Evolutionary conservation across 495 filamentous ascomycete species (phyloP).

Genomic region (Platismatia glauca): DNA sequence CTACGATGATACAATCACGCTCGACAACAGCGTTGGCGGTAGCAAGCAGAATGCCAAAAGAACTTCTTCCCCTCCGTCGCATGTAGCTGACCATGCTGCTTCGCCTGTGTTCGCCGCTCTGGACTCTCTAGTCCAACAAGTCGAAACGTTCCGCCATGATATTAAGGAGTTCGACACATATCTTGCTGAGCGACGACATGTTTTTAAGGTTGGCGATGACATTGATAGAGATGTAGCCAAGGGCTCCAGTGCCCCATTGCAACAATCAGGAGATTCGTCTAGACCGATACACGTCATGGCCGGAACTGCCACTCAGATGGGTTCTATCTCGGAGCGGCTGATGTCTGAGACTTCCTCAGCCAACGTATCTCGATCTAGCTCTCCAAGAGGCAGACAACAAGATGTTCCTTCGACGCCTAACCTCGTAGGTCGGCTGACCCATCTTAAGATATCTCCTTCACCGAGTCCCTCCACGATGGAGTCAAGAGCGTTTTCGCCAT

Average conservation of each 20-base stretch:
- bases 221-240: slow-evolving; percentile 20
- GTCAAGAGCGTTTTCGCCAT: slow-evolving; percentile 22
- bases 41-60: neutral
- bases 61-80: neutral
- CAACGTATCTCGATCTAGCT: slow-evolving; percentile 20
- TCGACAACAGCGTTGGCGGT: neutral
- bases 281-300: slow-evolving; percentile 1
- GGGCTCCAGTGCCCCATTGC: slow-evolving; percentile 7
- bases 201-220: slow-evolving; percentile 51
- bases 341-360: slow-evolving; percentile 16
- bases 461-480: slow-evolving; percentile 17
- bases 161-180: slow-evolving; percentile 70
- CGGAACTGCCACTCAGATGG: slow-evolving; percentile 11
- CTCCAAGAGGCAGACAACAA: slow-evolving; percentile 22
- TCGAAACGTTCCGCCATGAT: slow-evolving; percentile 55
- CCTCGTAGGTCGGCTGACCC: slow-evolving; percentile 17
- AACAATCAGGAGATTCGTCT: slow-evolving; percentile 14
- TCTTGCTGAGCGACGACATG: slow-evolving; percentile 60
- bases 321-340: slow-evolving; percentile 22
- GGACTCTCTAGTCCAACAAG: slow-evolving; percentile 50
- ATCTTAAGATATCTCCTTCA: slow-evolving; percentile 23
- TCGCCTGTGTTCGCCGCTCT: slow-evolving; percentile 36
- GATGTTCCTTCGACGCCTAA: slow-evolving; percentile 9
- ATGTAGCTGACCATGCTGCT: neutral
- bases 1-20: slow-evolving; percentile 10